Percentiles rank a stretch among this genome's conserved stretches.
These are phyloP conservation scores for Mesostigma viride DNA, from an alignment of 139 green algal species.

Conservation along the genomic window DNA sequence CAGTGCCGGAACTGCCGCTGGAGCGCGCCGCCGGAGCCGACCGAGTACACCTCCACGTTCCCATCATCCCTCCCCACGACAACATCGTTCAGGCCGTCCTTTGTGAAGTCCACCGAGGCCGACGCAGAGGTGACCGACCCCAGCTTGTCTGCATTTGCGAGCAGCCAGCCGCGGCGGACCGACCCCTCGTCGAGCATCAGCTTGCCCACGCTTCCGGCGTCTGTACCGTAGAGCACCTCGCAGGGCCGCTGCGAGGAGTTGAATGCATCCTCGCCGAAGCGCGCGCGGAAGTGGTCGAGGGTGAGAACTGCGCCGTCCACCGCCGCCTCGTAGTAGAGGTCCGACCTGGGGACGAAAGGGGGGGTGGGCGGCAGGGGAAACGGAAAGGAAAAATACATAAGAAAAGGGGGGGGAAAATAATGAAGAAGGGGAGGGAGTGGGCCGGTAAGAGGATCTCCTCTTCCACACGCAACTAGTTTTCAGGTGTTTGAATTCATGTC, in stretches of 20 bases:
- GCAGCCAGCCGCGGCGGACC: slow-evolving; percentile 40
- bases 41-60: slow-evolving; percentile 52
- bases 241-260: not conserved
- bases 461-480: too few species aligned
- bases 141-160: too few species aligned
- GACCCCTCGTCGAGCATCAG: slow-evolving; percentile 44
- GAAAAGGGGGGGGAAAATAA: too few species aligned
- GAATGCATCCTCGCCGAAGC: too few species aligned
- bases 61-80: slow-evolving; percentile 60
- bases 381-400: too few species aligned
- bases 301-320: slow-evolving; percentile 40
- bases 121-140: too few species aligned
- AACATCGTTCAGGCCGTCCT: slow-evolving; percentile 46
- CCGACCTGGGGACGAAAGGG: slow-evolving; percentile 23
- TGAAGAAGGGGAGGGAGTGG: too few species aligned
- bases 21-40: slow-evolving; percentile 44
- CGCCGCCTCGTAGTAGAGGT: slow-evolving; percentile 37
- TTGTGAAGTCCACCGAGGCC: slow-evolving; percentile 50
- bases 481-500: too few species aligned
- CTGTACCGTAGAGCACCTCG: slow-evolving; percentile 60
- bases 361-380: too few species aligned
- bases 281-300: slow-evolving; percentile 7
- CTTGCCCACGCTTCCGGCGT: slow-evolving; percentile 47
- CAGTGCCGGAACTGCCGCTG: too few species aligned
- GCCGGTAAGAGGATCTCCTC: too few species aligned